Percentiles rank a stretch among this genome's conserved stretches.
Conservation (phyloP, 2,329 filamentous ascomycete genomes). For the Penicillium sp. region DNA sequence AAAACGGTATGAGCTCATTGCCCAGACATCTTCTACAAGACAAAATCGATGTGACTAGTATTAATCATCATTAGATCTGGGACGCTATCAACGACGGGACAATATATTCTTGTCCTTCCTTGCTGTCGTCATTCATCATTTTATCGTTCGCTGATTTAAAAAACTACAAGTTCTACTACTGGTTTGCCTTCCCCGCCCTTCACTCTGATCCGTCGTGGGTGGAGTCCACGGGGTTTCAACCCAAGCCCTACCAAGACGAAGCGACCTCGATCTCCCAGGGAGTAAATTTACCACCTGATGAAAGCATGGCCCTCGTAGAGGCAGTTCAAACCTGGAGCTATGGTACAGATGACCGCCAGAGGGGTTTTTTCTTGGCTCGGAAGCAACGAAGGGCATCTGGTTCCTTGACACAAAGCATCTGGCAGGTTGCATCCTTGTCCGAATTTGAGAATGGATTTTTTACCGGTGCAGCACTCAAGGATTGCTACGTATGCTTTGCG, state of each 20-base stretch:
- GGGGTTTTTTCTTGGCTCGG: conserved; percentile 95
- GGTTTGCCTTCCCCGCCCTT: conserved; percentile 93
- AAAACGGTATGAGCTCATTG: conserved; percentile 61
- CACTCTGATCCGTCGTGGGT: conserved; percentile 85
- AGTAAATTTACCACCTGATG: conserved; percentile 59
- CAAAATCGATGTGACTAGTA: background rate
- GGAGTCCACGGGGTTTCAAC: conserved; percentile 19
- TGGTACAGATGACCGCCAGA: conserved; percentile 75
- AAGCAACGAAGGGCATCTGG: conserved; percentile 14
- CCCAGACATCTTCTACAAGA: background rate
- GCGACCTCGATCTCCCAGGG: conserved; percentile 19
- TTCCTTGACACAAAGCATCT: conserved; percentile 39
- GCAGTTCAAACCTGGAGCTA: conserved; percentile 86
- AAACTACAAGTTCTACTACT: conserved; percentile 97
- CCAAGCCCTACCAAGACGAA: conserved; percentile 20
- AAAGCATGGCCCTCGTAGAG: conserved; percentile 79
- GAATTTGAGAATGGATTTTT: conserved; percentile 89
- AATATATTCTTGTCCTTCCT: conserved; percentile 90
- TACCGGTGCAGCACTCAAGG: conserved; percentile 65
- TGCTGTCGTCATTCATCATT: conserved; percentile 84
- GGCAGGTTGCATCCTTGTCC: conserved; percentile 74
- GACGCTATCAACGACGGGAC: conserved; percentile 95
- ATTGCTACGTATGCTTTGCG: conserved; percentile 82
- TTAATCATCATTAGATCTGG: conserved; percentile 68
- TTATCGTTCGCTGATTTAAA: conserved; percentile 95